These are phyloP conservation scores for Diversispora epigaea DNA, from an alignment of 192 early-diverging fungal genomes.

Conservation along the genomic window DNA sequence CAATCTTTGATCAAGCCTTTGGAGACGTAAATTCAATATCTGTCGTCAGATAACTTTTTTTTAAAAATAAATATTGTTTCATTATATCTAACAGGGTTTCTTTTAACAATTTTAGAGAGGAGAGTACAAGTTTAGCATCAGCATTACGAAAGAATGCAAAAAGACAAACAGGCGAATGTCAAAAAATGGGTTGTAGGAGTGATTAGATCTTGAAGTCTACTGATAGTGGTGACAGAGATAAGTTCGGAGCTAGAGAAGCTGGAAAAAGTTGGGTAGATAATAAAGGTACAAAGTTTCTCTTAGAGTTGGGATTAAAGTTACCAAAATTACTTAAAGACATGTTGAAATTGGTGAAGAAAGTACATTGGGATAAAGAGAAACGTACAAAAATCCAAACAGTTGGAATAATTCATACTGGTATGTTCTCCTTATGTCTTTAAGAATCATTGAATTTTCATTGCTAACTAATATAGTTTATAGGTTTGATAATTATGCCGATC, in stretches of 20 bases:
- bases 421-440: neutral
- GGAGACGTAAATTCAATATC: slow-evolving; percentile 9
- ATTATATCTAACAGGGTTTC: neutral
- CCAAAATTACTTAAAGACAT: neutral
- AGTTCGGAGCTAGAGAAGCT: neutral
- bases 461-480: slow-evolving; percentile 4
- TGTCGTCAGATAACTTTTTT: slow-evolving; percentile 29
- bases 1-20: slow-evolving; percentile 31
- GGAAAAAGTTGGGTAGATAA: neutral
- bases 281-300: neutral
- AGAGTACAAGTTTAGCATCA: slow-evolving; percentile 31
- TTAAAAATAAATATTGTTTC: slow-evolving; percentile 10
- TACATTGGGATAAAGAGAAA: neutral
- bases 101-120: slow-evolving; percentile 21
- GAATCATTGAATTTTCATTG: neutral
- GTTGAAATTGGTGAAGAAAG: neutral
- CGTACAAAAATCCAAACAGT: neutral
- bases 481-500: slow-evolving; percentile 9
- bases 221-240: slow-evolving; percentile 2
- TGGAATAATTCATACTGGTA: neutral
- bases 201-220: slow-evolving; percentile 15
- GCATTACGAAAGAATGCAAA: slow-evolving; percentile 30
- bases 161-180: neutral
- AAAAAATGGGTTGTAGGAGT: slow-evolving; percentile 17
- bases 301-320: neutral